These are phyloP conservation scores for Eutypa lata DNA, from an alignment of 2,329 filamentous ascomycete species.

Conservation along the genomic window DNA sequence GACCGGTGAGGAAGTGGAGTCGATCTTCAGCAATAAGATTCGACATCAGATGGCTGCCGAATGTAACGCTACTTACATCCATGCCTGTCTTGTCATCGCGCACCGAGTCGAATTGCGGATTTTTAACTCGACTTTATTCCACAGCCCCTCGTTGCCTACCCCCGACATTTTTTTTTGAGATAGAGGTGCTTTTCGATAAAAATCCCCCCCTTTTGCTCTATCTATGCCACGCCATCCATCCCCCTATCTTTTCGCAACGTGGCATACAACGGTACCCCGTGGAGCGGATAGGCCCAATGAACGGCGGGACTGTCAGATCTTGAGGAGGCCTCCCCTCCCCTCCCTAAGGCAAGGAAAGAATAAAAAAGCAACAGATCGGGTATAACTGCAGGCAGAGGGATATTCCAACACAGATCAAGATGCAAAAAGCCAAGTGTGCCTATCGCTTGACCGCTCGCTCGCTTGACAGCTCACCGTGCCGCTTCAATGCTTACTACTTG, in stretches of 20 bases:
- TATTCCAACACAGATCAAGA: background rate
- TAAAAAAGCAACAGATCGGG: background rate
- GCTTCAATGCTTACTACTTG: constrained; percentile 1
- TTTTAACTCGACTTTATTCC: background rate
- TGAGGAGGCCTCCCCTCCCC: background rate
- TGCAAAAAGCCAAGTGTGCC: background rate
- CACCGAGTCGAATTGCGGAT: background rate
- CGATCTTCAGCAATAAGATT: constrained; percentile 1
- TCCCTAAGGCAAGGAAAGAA: background rate
- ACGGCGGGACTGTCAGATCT: background rate
- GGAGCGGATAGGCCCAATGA: background rate
- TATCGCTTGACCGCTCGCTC: background rate
- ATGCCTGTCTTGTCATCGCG: background rate
- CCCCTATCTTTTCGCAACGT: background rate
- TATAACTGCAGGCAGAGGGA: background rate
- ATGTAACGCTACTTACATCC: background rate
- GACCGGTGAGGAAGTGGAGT: background rate
- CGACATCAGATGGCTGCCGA: background rate
- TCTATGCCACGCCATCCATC: background rate
- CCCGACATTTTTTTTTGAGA: background rate
- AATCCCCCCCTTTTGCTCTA: background rate
- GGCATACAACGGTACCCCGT: background rate
- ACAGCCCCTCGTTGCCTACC: background rate
- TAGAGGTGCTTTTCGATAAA: background rate
- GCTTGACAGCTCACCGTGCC: background rate